Percentiles rank a stretch among this genome's conserved stretches.
Evolutionary conservation across 371 early-diverging fungal genomes (phyloP).

Genomic region (Apophysomyces elegans): DNA sequence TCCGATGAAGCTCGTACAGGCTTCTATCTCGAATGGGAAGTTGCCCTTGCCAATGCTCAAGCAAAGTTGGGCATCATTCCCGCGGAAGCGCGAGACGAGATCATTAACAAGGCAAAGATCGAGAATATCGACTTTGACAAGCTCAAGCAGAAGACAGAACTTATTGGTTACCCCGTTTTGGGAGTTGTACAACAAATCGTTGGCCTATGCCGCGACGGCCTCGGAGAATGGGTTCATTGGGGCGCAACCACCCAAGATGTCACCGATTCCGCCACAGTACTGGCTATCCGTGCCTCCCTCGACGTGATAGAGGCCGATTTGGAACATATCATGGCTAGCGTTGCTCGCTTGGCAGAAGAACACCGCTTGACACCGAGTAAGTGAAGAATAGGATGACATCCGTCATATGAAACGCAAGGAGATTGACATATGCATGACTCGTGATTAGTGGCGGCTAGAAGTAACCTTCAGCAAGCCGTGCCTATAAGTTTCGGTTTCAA

Average conservation of each 20-base stretch:
- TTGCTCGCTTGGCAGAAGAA: conserved; percentile 14
- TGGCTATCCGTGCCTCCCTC: conserved; percentile 19
- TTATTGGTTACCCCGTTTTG: conserved; percentile 27
- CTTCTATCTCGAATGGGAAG: conserved; percentile 28
- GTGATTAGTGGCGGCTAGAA: conserved; percentile 23
- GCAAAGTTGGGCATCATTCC: conserved; percentile 25
- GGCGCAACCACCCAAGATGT: conserved; percentile 32
- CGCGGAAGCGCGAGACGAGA: conserved; percentile 21
- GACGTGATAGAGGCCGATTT: conserved; percentile 19
- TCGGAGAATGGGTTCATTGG: conserved; percentile 24
- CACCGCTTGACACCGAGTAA: conserved; percentile 24
- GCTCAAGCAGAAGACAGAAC: conserved; percentile 20
- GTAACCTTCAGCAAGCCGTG: conserved; percentile 29
- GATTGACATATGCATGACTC: neutral
- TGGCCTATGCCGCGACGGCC: conserved; percentile 10
- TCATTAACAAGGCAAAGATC: conserved; percentile 11
- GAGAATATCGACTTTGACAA: conserved; percentile 26
- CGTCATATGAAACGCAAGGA: neutral
- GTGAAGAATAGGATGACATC: neutral
- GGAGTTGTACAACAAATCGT: conserved; percentile 27
- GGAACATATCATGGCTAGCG: conserved; percentile 15
- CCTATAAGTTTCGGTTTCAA: conserved; percentile 31
- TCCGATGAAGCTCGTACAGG: conserved; percentile 22
- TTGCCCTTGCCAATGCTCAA: conserved; percentile 23
- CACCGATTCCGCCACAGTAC: conserved; percentile 25